Evolutionary conservation across 1,139 yeast genomes (phyloP), one percentile per base, ranked within the genome.

Genomic region (Pichia sp.): DNA sequence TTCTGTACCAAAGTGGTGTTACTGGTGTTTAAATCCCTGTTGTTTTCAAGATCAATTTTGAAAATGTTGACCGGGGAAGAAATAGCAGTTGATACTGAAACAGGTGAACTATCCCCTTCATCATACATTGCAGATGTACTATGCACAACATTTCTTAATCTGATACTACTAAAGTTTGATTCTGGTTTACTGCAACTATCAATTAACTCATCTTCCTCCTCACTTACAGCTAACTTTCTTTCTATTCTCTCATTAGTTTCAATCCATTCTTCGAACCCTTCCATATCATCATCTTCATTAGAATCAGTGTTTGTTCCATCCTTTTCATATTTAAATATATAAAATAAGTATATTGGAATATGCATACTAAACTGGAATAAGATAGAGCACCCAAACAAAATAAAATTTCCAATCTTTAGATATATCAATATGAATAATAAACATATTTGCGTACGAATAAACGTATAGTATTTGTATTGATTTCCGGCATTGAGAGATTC

Each of bases 391-490:
- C 23, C 33, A 31, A 42, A 38, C 14, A 38, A 28, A 5, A 41
- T 38, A 36, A 52, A 53, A 32, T 52, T 54, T 22, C 49, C 24
- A 40, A 49, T 37, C 24, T 51, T 54, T 21, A 53, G 33, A 22
- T 47, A 50, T 9, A 51, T 40, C 6, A 42, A 16, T 5, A 35
- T 30, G 16, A 49, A 39, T 6, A 55, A 35, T 14, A 40, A 37
- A 13, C 38, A 37, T 4, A 47, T 39, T 23, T 51, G 41, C 4
- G 35, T 40, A 24, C 48, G 50, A n/a, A 53, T 48, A 15, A 39
- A 45, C 10, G 25, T 31, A 26, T 36, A 39, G 24, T 38, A 38
- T 8, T 37, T 37, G 30, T 36, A 39, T 20, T 33, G 40, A 16
- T 46, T 50, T 13, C 22, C 18, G 11, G 10, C 31, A 18, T 10